Conservation (phyloP, 129 eudicot genomes). For the Chrysanthemum lavandulifolium region DNA sequence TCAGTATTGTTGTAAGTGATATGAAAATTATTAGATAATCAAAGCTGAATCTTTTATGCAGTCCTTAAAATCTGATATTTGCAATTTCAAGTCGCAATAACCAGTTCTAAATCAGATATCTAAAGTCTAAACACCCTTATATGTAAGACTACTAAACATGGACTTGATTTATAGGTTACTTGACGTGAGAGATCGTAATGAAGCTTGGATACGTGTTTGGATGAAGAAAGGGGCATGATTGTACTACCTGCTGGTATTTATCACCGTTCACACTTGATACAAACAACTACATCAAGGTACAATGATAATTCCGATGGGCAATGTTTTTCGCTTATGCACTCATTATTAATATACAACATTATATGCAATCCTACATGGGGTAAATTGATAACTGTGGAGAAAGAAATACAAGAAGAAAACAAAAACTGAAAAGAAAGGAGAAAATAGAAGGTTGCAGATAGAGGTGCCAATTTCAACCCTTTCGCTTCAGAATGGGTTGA, state of each 20-base stretch:
- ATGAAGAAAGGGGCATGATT: constrained; percentile 97
- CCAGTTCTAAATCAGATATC: neutral
- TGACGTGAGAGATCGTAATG: constrained; percentile 92
- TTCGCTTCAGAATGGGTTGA: neutral
- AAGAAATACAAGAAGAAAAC: neutral
- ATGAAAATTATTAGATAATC: too few species aligned
- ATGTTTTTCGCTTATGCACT: neutral
- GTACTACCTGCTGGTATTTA: constrained; percentile 96
- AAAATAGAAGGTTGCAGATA: neutral
- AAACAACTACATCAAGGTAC: constrained; percentile 89
- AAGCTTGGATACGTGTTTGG: constrained; percentile 92
- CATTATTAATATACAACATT: neutral
- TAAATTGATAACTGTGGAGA: neutral
- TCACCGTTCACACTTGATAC: constrained; percentile 96
- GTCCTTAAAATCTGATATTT: neutral
- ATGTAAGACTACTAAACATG: neutral
- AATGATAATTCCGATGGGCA: neutral
- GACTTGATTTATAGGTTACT: constrained; percentile 61
- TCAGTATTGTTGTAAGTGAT: too few species aligned
- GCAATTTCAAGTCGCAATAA: neutral
- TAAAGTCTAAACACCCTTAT: neutral
- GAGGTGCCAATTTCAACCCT: neutral
- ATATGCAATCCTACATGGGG: neutral
- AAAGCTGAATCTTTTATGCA: neutral
- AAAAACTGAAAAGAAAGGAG: neutral